These are phyloP conservation scores for Ophiocordyceps robertsii DNA, from an alignment of 2,329 filamentous ascomycete genomes.

Conservation along the genomic window DNA sequence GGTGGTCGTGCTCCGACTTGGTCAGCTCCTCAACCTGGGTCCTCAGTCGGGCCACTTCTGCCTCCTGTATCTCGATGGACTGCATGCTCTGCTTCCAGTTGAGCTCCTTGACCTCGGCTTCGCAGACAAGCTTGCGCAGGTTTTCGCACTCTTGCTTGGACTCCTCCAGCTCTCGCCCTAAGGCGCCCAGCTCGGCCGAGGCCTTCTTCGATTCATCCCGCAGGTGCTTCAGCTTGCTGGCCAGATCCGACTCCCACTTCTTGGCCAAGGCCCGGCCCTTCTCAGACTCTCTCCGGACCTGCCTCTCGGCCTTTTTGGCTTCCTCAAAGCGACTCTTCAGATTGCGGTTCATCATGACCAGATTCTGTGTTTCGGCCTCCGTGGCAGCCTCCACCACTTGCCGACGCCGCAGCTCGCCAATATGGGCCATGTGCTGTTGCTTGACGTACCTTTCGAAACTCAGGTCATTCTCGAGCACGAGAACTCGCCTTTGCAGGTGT, in stretches of 20 bases:
- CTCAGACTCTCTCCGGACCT: conserved; percentile 59
- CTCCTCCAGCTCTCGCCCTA: conserved; percentile 44
- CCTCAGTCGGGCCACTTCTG: conserved; percentile 46
- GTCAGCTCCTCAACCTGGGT: conserved; percentile 46
- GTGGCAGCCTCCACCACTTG: conserved; percentile 65
- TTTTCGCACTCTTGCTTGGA: conserved; percentile 48
- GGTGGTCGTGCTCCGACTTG: conserved; percentile 47
- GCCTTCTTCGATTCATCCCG: conserved; percentile 59
- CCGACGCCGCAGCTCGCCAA: conserved; percentile 62
- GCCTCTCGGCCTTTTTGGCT: conserved; percentile 55
- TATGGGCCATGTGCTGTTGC: conserved; percentile 69
- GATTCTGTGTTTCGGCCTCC: conserved; percentile 70
- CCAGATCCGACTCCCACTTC: conserved; percentile 64
- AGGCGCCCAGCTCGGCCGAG: conserved; percentile 39
- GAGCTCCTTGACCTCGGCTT: conserved; percentile 55
- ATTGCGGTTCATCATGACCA: conserved; percentile 63
- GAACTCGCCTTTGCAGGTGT: conserved; percentile 59
- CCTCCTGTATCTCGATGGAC: conserved; percentile 45
- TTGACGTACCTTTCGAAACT: conserved; percentile 77
- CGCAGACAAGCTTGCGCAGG: conserved; percentile 51
- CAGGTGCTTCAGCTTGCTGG: conserved; percentile 49
- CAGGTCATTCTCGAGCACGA: conserved; percentile 65
- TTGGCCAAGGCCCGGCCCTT: conserved; percentile 60
- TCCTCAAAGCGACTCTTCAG: conserved; percentile 62
- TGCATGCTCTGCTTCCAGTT: conserved; percentile 50